A percentile compares a stretch with the other conserved stretches of the same genome.
These are phyloP conservation scores for Prillingera fragicola DNA, from an alignment of 1,284 basidiomycete species.

Conservation along the genomic window DNA sequence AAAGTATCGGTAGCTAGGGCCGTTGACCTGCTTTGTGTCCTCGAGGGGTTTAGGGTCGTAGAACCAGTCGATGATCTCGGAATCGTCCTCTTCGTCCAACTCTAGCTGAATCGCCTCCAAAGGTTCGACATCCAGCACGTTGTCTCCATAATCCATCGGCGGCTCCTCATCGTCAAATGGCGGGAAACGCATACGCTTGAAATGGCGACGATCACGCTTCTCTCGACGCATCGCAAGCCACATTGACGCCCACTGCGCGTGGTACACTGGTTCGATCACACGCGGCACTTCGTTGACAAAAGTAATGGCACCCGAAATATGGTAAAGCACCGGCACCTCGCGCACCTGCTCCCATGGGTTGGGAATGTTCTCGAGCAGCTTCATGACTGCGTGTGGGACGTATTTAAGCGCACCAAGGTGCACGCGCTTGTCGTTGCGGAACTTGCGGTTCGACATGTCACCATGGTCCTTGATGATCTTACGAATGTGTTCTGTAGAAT, in stretches of 20 bases:
- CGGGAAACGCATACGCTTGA: conserved; percentile 99
- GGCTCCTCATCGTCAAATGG: conserved; percentile 99
- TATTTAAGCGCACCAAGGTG: conserved; percentile 98
- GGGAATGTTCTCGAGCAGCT: conserved; percentile 97
- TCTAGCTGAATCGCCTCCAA: conserved; percentile 97
- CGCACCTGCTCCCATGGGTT: conserved; percentile 99
- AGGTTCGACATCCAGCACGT: conserved; percentile 95
- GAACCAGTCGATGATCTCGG: conserved; percentile 96
- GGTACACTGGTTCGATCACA: conserved; percentile 95
- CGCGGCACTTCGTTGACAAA: conserved; percentile 98
- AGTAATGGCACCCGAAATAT: conserved; percentile 99
- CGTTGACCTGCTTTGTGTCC: conserved; percentile 83
- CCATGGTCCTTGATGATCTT: conserved; percentile 98
- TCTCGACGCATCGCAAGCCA: conserved; percentile 99
- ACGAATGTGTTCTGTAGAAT: conserved; percentile 73
- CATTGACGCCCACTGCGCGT: conserved; percentile 99
- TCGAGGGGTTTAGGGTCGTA: conserved; percentile 94
- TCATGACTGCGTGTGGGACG: conserved; percentile 98
- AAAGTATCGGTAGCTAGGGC: conserved; percentile 90
- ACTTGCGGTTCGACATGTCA: conserved; percentile 94
- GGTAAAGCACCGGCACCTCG: conserved; percentile 93
- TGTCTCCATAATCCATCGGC: conserved; percentile 96
- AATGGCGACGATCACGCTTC: conserved; percentile 97
- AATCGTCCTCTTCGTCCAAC: conserved; percentile 87
- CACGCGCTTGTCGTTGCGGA: conserved; percentile 97